Evolutionary conservation across 139 green algal genomes (phyloP).

Genomic region (Desmodesmus armatus): DNA sequence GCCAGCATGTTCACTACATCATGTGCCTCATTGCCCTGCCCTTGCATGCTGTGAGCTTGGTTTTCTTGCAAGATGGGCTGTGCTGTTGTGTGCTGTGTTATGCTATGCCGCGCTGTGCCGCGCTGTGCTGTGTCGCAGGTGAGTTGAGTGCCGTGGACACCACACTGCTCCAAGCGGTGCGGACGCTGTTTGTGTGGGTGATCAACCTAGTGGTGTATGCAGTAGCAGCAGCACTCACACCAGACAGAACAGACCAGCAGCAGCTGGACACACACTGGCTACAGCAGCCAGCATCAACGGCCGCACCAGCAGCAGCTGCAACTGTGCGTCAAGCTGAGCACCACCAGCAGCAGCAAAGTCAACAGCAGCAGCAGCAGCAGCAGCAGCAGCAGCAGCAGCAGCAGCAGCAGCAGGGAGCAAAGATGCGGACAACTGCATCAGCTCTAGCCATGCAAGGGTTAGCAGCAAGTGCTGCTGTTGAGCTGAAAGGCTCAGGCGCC

Average conservation of each 20-base stretch:
- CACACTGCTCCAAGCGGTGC: slow-evolving; percentile 33
- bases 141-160: slow-evolving; percentile 30
- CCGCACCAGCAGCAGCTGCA: background rate
- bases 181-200: slow-evolving; percentile 43
- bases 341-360: background rate
- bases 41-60: no score
- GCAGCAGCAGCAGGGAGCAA: background rate
- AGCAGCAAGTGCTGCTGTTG: no score
- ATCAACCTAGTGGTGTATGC: slow-evolving; percentile 28
- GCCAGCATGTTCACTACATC: no score
- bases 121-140: slow-evolving; percentile 40
- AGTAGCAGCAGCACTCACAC: slow-evolving; percentile 13
- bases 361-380: slow-evolving; percentile 2
- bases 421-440: no score
- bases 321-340: background rate
- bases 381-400: background rate
- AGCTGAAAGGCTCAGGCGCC: no score
- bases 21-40: no score
- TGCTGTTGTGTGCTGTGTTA: background rate
- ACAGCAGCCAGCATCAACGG: slow-evolving; percentile 8
- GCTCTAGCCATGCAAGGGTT: no score
- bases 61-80: no score
- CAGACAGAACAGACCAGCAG: slow-evolving; percentile 22
- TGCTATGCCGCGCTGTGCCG: no score
- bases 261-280: background rate